phyloP scores from a whole-genome alignment of 2,329 filamentous ascomycete species.

The Lasiodiplodia sp. region DNA sequence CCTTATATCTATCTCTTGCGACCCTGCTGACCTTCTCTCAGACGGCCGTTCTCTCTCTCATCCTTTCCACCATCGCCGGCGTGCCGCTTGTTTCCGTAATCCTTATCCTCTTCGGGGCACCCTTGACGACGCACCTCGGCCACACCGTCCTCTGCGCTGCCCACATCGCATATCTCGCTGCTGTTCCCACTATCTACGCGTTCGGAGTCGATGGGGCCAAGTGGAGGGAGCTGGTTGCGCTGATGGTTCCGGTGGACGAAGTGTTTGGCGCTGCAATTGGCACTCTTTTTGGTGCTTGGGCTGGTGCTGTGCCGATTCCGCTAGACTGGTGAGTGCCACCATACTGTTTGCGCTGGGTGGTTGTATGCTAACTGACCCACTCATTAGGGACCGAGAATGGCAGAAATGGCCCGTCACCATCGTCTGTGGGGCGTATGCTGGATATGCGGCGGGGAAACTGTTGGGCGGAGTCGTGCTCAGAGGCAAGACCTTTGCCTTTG shows the following conservation, averaged over 20 bases:
- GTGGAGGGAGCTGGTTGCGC: slow-evolving; percentile 74
- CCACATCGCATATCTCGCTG: slow-evolving; percentile 80
- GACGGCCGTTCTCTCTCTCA: slow-evolving; percentile 74
- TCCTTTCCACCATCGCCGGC: slow-evolving; percentile 62
- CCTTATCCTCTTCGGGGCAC: slow-evolving; percentile 90
- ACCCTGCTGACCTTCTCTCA: slow-evolving; percentile 46
- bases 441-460: slow-evolving; percentile 75
- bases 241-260: slow-evolving; percentile 79
- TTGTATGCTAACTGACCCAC: slow-evolving; percentile 1
- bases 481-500: slow-evolving; percentile 55
- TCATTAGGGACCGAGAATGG: slow-evolving; percentile 86
- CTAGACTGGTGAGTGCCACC: slow-evolving; percentile 75
- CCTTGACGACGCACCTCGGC: slow-evolving; percentile 78
- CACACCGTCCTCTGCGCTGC: slow-evolving; percentile 83
- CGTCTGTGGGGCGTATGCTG: slow-evolving; percentile 79
- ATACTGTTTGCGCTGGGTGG: background rate
- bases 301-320: slow-evolving; percentile 93
- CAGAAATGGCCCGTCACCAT: slow-evolving; percentile 97
- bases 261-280: slow-evolving; percentile 85
- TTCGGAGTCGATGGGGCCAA: slow-evolving; percentile 77
- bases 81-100: slow-evolving; percentile 65
- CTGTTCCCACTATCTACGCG: slow-evolving; percentile 83
- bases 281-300: slow-evolving; percentile 81
- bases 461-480: slow-evolving; percentile 60
- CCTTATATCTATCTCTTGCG: background rate